Conservation (phyloP, 2,329 filamentous ascomycete species). For the Cercospora zeina region DNA sequence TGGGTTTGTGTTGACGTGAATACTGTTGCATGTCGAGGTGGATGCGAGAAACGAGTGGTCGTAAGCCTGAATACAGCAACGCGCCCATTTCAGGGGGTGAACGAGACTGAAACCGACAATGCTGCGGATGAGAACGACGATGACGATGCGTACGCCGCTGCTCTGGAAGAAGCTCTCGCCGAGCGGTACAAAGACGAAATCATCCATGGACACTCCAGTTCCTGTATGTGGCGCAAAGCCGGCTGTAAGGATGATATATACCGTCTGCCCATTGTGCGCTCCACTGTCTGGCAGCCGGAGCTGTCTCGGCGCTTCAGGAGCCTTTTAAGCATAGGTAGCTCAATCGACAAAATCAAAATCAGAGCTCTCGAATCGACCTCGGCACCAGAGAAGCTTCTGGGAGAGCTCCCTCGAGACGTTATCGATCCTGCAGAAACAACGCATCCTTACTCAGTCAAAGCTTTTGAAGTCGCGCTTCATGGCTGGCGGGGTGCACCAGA, state of each 20-base stretch:
- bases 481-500: slow-evolving; percentile 57
- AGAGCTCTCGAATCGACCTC: slow-evolving; percentile 20
- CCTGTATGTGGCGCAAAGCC: slow-evolving; percentile 80
- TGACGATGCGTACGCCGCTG: slow-evolving; percentile 39
- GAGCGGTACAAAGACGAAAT: slow-evolving; percentile 75
- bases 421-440: slow-evolving; percentile 24
- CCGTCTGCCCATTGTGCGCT: slow-evolving; percentile 53
- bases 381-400: slow-evolving; percentile 29
- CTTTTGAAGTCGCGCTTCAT: slow-evolving; percentile 45
- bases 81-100: not conserved
- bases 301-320: slow-evolving; percentile 36
- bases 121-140: slow-evolving; percentile 51
- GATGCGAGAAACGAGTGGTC: slow-evolving; percentile 80
- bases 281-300: slow-evolving; percentile 40
- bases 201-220: slow-evolving; percentile 71
- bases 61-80: slow-evolving; percentile 65
- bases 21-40: slow-evolving; percentile 75
- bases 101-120: slow-evolving; percentile 28
- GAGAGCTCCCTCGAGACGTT: slow-evolving; percentile 34
- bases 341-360: slow-evolving; percentile 34
- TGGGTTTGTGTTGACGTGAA: slow-evolving; percentile 85
- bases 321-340: slow-evolving; percentile 31
- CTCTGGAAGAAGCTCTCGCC: slow-evolving; percentile 64
- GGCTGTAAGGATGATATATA: slow-evolving; percentile 81
- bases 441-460: slow-evolving; percentile 23